Base-by-base conservation (phyloP, 2,329 filamentous ascomycete species). In the Diaporthe amygdali region DNA sequence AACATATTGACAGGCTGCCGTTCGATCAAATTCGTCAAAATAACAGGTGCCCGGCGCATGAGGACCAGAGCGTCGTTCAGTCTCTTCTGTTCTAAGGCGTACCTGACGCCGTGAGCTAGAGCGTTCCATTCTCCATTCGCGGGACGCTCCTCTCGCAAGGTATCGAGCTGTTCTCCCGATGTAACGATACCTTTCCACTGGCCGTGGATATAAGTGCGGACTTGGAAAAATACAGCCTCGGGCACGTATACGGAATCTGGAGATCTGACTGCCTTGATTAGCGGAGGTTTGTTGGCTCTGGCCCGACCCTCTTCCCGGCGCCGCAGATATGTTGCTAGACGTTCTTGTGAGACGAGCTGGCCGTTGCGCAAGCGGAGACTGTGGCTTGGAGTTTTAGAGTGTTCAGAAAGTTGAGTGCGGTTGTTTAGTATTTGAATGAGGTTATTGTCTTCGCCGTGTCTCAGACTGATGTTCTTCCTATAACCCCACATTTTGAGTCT, bases 401-500 rank as follows among this genome's bases (percentile, higher is more conserved):
- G 46, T 9, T 22, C 14, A 34, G 47, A 20, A 20, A 9, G 2
- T 34, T 12, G 22, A 30, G 5, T 1, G 49, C 25, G 17, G 10
- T 34, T 5, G 12, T 25, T 22, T 34, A 71, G 46, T 17, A 51
- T 5, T 15, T 37, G 39, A 34, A 46, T 34, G 1, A 63, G 20
- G 6, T 12, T n/a, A 30, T 68, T 22, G 15, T 68, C 69, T 27
- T 71, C 52, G 15, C 32, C 44, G 5, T 17, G 1, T 27, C 27
- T 22, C 3, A 71, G 64, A 7, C 55, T 66, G 25, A 71, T 71
- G 27, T 71, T 68, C 54, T 71, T 71, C 12, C 47, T 67, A 10
- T 39, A 61, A 1, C 64, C 64, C 64, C 64, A 68, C 7, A 17
- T 17, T 27, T 46, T 61, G 9, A 71, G 27, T 17, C 55, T 51